Conservation (phyloP, 1,139 yeast genomes). For the Taphrina sp. region DNA sequence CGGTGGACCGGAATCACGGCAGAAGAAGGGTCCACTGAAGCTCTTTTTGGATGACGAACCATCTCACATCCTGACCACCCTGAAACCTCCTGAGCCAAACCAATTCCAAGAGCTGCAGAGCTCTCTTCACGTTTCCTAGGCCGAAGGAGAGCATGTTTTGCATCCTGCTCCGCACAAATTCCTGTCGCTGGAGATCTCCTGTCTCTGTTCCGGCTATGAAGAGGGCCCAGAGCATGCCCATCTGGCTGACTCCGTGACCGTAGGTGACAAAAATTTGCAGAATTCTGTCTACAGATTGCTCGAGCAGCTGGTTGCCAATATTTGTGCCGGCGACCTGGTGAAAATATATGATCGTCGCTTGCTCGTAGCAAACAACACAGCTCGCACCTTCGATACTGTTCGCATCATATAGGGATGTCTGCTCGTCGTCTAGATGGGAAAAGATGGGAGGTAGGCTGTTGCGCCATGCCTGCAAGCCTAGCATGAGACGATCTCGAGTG, state of each 20-base stretch:
- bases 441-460: not conserved
- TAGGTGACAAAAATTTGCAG: not conserved
- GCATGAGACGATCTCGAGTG: not conserved
- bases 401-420: not conserved
- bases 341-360: not conserved
- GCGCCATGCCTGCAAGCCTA: not conserved
- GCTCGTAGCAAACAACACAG: conserved; percentile 1
- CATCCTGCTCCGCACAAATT: not conserved
- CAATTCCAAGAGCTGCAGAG: not conserved
- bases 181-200: not conserved
- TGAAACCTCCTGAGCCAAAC: not conserved
- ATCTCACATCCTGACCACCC: not conserved
- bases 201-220: conserved; percentile 1
- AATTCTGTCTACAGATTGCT: not conserved
- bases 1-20: too few species aligned
- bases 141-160: conserved; percentile 1
- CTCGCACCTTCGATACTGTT: not conserved
- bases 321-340: not conserved
- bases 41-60: not conserved
- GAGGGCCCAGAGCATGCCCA: not conserved
- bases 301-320: not conserved
- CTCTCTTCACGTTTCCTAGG: not conserved
- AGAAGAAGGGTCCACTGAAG: not conserved
- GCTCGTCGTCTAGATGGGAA: not conserved
- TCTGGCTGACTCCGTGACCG: not conserved